Evolutionary conservation across 2,329 filamentous ascomycete species (phyloP).

Genomic region (Penicillium psychrosexuale): DNA sequence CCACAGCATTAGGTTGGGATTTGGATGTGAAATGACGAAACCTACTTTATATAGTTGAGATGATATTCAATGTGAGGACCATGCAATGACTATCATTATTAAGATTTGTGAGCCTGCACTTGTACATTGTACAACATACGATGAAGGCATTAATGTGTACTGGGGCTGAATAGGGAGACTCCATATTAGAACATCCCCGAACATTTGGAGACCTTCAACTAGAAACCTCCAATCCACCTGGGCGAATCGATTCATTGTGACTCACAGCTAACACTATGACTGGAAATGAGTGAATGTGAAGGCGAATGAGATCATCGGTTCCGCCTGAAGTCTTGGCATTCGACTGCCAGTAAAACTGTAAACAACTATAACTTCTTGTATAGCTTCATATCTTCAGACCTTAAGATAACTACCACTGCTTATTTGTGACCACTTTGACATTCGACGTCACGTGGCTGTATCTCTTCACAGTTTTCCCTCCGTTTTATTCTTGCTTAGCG

Average conservation of each 20-base stretch:
- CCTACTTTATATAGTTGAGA: not conserved
- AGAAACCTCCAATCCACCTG: not conserved
- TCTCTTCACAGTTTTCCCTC: not conserved
- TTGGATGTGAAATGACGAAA: not conserved
- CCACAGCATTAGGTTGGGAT: not conserved
- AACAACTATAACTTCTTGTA: slow-evolving; percentile 4
- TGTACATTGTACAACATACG: not conserved
- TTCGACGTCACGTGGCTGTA: slow-evolving; percentile 2
- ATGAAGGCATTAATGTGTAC: not conserved
- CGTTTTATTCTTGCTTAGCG: not conserved
- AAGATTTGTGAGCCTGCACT: not conserved
- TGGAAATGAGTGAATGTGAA: slow-evolving; percentile 5
- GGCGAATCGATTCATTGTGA: not conserved
- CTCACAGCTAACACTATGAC: not conserved
- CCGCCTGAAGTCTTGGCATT: slow-evolving; percentile 7
- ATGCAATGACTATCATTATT: not conserved
- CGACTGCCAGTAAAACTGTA: not conserved
- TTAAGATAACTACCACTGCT: not conserved
- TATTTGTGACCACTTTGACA: not conserved
- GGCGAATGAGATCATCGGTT: slow-evolving; percentile 8
- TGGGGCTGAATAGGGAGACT: not conserved
- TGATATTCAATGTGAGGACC: not conserved
- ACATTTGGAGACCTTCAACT: not conserved
- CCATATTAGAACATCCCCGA: not conserved
- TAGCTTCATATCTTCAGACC: slow-evolving; percentile 1